phyloP scores from a whole-genome alignment of 2,329 filamentous ascomycete species.

The Purpureocillium takamizusanense region DNA sequence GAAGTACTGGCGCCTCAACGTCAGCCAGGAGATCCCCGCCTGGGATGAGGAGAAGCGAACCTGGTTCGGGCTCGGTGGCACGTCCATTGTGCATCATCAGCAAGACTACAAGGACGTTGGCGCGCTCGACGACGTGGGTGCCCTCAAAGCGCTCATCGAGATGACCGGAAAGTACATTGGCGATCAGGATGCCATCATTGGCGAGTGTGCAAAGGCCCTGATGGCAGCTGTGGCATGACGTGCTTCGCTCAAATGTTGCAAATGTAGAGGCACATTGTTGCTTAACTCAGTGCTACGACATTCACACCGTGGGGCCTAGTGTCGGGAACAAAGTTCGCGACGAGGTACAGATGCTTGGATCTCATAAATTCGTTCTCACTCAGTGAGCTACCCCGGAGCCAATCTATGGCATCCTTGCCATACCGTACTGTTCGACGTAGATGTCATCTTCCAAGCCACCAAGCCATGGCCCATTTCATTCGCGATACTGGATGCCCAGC shows the following conservation, averaged over 20 bases:
- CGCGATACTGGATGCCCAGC: conserved; percentile 42
- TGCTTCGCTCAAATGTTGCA: too few relatives aligned
- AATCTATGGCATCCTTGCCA: too few relatives aligned
- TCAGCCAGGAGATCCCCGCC: conserved; percentile 4
- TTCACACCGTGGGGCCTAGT: too few relatives aligned
- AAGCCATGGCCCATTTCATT: conserved; percentile 5
- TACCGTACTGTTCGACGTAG: too few relatives aligned
- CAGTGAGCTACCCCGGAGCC: too few relatives aligned
- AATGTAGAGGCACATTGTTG: too few relatives aligned
- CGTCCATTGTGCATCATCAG: not conserved
- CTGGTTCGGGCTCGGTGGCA: not conserved
- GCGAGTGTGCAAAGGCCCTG: not conserved
- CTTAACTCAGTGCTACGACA: too few relatives aligned
- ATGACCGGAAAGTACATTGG: conserved; percentile 1
- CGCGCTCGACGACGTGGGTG: not conserved
- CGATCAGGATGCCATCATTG: not conserved
- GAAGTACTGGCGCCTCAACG: conserved; percentile 8
- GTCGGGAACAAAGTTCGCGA: too few relatives aligned
- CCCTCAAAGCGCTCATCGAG: not conserved
- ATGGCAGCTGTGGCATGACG: not conserved
- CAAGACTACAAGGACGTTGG: not conserved
- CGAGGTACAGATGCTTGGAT: too few relatives aligned
- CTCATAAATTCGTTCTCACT: too few relatives aligned
- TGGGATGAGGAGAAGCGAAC: conserved; percentile 5
- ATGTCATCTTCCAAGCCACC: too few relatives aligned